phyloP scores from a whole-genome alignment of 306 rosid species.

The Erythrophleum fordii region DNA sequence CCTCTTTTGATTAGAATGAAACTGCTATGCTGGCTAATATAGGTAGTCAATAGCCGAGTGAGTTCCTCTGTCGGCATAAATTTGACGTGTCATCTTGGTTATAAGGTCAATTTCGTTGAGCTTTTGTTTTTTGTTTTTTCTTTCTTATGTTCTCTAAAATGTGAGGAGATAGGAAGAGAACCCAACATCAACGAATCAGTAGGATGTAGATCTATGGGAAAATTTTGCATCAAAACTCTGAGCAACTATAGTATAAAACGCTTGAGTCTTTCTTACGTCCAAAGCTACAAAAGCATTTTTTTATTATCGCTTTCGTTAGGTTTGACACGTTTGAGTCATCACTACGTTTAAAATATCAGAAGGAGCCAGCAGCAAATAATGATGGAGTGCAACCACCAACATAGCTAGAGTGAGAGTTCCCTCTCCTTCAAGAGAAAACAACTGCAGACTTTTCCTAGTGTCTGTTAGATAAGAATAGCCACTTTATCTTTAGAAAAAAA shows the following conservation, averaged over 20 bases:
- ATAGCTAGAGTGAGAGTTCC: slow-evolving; percentile 7
- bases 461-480: slow-evolving; percentile 36
- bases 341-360: slow-evolving; percentile 37
- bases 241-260: neutral
- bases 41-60: neutral
- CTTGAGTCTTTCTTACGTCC: slow-evolving; percentile 49
- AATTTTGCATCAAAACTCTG: neutral
- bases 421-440: slow-evolving; percentile 51
- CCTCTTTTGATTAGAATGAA: too few species aligned
- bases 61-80: neutral
- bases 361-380: slow-evolving; percentile 35
- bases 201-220: neutral
- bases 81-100: neutral
- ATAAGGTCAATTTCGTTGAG: neutral
- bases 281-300: slow-evolving; percentile 9
- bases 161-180: neutral
- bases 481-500: slow-evolving; percentile 4
- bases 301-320: neutral
- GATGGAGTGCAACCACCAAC: slow-evolving; percentile 39
- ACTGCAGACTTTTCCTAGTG: slow-evolving; percentile 15
- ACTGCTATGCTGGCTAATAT: too few species aligned
- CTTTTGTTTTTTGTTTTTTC: neutral
- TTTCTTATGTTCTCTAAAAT: neutral
- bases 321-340: slow-evolving; percentile 42
- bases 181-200: neutral